Base-by-base conservation (phyloP, 345 rosid species). In the Litchi chinensis region DNA sequence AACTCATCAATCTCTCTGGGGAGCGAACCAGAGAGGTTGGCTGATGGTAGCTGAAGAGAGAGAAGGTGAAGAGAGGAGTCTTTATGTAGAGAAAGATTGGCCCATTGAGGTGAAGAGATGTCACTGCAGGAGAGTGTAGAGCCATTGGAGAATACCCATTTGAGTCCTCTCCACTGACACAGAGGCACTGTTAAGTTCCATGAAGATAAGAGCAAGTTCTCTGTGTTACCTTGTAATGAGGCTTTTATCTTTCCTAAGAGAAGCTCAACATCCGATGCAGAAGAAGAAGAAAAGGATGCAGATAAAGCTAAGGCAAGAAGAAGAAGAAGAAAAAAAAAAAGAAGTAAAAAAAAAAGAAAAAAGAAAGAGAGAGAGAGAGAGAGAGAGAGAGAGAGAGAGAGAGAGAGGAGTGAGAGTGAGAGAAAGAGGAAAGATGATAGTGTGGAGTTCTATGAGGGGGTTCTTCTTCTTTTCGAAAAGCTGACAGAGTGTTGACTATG, bases 81-180 rank as follows among this genome's bases (percentile, higher is more conserved):
- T 73, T 84, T 89, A 78, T 71, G 87, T 70, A 96, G 89, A 80
- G 99, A 80, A 40, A 77, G 66, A 79, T 89, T 92, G 15, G 94
- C 76, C 98, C 94, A 90, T 63, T 90, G 88, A 7, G 92, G 91
- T 22, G 93, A 85, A 74, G 93, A 87, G 75, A 89, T 74, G 78
- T 90, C 93, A 16, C 48, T 70, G 68, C 99, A 96, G 43, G 86
- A 77, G 74, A 88, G 88, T 48, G 89, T 83, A 81, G 87, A 77
- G 37, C 95, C 97, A 80, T 87, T 68, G 80, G 91, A 86, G 88
- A 87, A 87, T 21, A 90, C 94, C 99, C 99, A 96, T 85, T 94
- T 90, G 75, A 96, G 93, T 24, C 98, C 99, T 84, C 97, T 86
- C 99, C 99, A 96, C 83, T 94, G 98, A 76, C 99, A 96, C 8